Conservation (phyloP, 257 asterid species). For the Thymus quinquecostatus region DNA sequence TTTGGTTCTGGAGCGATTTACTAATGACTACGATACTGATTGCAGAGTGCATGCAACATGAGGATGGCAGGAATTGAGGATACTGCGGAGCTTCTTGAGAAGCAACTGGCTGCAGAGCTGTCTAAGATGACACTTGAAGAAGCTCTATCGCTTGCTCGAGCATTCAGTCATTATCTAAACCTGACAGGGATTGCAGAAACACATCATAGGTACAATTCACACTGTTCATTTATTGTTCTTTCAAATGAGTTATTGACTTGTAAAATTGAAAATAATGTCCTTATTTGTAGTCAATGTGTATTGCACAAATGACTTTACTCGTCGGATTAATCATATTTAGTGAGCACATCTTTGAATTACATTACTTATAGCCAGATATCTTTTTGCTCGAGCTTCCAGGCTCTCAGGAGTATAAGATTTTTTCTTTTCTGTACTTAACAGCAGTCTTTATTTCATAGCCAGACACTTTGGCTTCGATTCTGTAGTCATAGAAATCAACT, state of each 20-base stretch:
- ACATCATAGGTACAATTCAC: conserved; percentile 69
- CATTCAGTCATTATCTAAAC: conserved; percentile 90
- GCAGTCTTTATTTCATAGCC: not conserved
- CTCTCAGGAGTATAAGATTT: conserved; percentile 19
- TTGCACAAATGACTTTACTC: conserved; percentile 8
- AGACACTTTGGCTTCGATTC: conserved; percentile 8
- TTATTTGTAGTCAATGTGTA: conserved; percentile 1
- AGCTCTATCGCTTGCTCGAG: conserved; percentile 82
- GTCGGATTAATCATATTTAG: not conserved
- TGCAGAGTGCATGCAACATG: conserved; percentile 90
- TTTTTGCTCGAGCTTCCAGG: not conserved
- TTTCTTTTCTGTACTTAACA: not conserved
- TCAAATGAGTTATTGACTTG: not conserved
- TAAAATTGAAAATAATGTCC: not conserved
- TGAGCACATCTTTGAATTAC: not conserved
- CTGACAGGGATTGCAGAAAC: conserved; percentile 95
- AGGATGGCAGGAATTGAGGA: conserved; percentile 86
- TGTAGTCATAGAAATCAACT: not conserved
- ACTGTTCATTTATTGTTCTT: conserved; percentile 2
- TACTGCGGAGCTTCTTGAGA: conserved; percentile 93
- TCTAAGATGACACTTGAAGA: conserved; percentile 90
- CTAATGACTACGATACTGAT: conserved; percentile 31
- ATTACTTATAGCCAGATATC: conserved; percentile 1
- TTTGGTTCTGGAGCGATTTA: conserved; percentile 1
- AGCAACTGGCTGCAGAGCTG: conserved; percentile 77